Conservation (phyloP, 441 rosid genomes). For the Populus hybrid region DNA sequence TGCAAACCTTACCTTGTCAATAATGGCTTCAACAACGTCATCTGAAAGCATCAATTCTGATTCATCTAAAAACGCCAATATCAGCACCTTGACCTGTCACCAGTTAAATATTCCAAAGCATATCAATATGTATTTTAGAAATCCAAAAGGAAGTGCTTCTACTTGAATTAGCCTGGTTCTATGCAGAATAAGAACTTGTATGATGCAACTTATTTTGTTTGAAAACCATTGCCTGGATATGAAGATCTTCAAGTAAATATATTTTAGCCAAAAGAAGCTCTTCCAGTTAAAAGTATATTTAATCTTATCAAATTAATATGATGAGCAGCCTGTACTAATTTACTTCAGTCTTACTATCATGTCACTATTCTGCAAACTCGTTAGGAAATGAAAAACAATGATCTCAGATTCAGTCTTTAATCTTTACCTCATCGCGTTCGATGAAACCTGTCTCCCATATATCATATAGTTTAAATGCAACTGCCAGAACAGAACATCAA, state of each 20-base stretch:
- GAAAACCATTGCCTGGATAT: not conserved
- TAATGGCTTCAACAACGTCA: conserved; percentile 35
- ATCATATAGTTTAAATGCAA: conserved; percentile 38
- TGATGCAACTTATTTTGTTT: not conserved
- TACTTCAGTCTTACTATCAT: not conserved
- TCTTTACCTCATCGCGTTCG: conserved; percentile 36
- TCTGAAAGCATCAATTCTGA: conserved; percentile 37
- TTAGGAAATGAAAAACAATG: not conserved
- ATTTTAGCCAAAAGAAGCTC: not conserved
- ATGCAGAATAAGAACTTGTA: not conserved
- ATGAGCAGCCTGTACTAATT: not conserved
- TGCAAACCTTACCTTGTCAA: conserved; percentile 32
- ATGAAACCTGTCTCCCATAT: conserved; percentile 47
- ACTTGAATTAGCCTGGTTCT: not conserved
- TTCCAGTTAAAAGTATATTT: not conserved
- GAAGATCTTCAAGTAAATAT: not conserved
- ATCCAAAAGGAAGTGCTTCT: not conserved
- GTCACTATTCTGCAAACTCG: not conserved
- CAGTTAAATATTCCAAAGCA: not conserved
- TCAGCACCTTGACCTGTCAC: conserved; percentile 39
- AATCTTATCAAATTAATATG: not conserved
- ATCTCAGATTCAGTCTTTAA: not conserved
- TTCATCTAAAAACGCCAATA: conserved; percentile 38
- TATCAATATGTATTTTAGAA: not conserved
- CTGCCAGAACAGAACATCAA: conserved; percentile 24